Evolutionary conservation across 257 asterid genomes (phyloP), one percentile per base, ranked within the genome.

Genomic region (Euphrasia confusa): DNA sequence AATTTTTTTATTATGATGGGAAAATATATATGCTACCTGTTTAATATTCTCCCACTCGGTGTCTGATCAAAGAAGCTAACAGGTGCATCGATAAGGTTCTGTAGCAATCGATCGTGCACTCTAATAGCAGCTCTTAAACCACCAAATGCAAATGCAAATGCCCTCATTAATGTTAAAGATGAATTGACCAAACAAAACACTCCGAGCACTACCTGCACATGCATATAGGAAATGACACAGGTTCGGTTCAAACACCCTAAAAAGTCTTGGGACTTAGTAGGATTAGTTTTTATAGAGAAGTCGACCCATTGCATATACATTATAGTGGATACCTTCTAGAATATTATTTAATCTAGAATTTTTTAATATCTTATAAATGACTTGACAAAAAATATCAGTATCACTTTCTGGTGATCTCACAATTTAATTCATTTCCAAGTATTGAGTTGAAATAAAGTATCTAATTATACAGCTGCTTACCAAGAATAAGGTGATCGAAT

Each of bases 91-190:
- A 79, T 72, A 72, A 92, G 95, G 75, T 77, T 84, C 67, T 64
- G 65, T 55, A 92, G 75, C 68, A 92, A 68, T 21, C 55, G 68
- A 42, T 86, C 84, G 47, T 92, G 98, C 32, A 92, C 90, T 58
- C 74, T 71, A 63, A 86, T 74, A 71, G 97, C 97, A 17, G 97
- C 99, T 26, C 80, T 82, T 68, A 92, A 63, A 63, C 99, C 99
- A 61, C 99, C 99, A 80, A 75, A 86, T 42, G 97, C 95, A 75
- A 92, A 92, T 13, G 89, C 74, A 80, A 92, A 92, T 28, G 99
- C 87, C 78, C 99, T 84, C 72, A 80, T 76, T 56, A 92, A 81
- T 42, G 99, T 92, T 73, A 92, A 75, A 17, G 83, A 72, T 42
- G 94, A 86, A 74, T 89, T 89, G 52, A 65, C 79, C 79, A 92